Evolutionary conservation across 805 yeast species (phyloP), one percentile per base, ranked within the genome.

Genomic region (Suhomyces pyralidae): DNA sequence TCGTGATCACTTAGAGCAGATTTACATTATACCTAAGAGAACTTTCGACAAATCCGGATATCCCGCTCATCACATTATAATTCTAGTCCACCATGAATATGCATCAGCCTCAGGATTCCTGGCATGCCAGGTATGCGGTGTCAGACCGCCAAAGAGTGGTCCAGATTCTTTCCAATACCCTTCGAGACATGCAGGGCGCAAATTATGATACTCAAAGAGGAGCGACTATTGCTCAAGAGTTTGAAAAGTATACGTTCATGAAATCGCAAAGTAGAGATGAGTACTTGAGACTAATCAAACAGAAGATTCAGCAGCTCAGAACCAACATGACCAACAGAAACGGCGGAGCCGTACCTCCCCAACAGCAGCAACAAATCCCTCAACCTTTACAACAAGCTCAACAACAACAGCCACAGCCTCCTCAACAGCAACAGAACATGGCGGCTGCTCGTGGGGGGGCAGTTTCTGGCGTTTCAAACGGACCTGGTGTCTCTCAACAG

Each of bases 161-260:
- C 15, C 74, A 70, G 52, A 64, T 74, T 34, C 64, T 75, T 17
- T 61, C 72, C 45, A 64, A 64, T 40, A 67, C 77, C 3, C 63
- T 75, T 48, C 67, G 68, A 54, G 78, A 73, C 22, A 65, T 74
- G 49, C 77, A 67, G 54, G 66, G 59, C 26, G 55, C 65, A 38
- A 65, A 58, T 51, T 71, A 63, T 51, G 72, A 71, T 52, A 67
- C 67, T 19, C 70, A 67, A 46, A 69, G 70, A 49, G 77, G 76
- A 17, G 63, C 67, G 15, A 56, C 62, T 30, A 66, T 83, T 59
- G 90, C 91, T 3, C 86, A 83, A 59, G 89, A 86, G 61, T 86
- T 84, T 58, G 94, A 87, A 63, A 81, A 83, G 53, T 82, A 77
- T 58, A 80, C 90, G 22, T 86, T 78, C 63, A 76, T 78, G 51